phyloP scores from a whole-genome alignment of 305 asterid genomes.

The Fraxinus greggii region DNA sequence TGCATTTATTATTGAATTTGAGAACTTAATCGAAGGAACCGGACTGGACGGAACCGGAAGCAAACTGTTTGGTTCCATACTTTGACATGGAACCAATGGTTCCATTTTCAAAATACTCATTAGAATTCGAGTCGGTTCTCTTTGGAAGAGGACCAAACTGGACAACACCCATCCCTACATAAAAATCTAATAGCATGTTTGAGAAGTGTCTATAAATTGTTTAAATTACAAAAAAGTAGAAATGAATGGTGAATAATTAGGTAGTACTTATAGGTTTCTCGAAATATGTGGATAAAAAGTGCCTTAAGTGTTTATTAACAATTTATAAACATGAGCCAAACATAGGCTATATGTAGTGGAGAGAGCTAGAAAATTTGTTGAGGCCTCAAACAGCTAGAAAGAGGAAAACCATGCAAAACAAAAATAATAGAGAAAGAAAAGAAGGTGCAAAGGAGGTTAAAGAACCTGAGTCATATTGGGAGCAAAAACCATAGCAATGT shows the following conservation, averaged over 20 bases:
- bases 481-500: constrained; percentile 89
- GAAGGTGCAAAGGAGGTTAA: neutral
- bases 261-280: too few species aligned
- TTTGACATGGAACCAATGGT: neutral
- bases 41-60: neutral
- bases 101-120: neutral
- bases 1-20: neutral
- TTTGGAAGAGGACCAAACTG: neutral
- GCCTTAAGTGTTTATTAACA: neutral
- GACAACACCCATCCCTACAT: neutral
- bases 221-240: too few species aligned
- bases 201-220: neutral
- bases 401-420: too few species aligned
- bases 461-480: constrained; percentile 88
- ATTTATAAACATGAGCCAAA: neutral
- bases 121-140: neutral
- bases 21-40: neutral
- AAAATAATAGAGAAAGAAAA: neutral
- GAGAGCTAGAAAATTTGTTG: neutral
- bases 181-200: neutral
- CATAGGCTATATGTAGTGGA: neutral
- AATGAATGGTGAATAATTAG: neutral
- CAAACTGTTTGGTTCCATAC: neutral
- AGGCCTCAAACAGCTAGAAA: neutral
- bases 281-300: neutral